Evolutionary conservation across 2,329 filamentous ascomycete species (phyloP).

Genomic region (Aspergillus vadensis): DNA sequence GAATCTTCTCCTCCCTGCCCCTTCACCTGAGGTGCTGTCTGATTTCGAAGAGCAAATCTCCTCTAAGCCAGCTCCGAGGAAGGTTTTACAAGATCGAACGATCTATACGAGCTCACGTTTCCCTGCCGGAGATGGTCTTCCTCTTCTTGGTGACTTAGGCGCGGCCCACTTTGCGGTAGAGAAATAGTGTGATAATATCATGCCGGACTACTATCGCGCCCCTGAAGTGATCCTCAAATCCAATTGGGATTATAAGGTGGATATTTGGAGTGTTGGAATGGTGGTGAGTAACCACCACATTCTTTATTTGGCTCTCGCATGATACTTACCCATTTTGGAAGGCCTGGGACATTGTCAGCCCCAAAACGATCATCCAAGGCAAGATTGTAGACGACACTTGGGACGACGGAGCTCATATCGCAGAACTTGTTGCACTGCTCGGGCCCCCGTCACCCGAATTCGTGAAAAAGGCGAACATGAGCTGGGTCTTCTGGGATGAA

Average conservation of each 20-base stretch:
- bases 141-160: constrained; percentile 5
- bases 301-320: background rate
- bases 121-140: constrained; percentile 4
- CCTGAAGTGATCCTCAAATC: constrained; percentile 45
- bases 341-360: constrained; percentile 8
- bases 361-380: constrained; percentile 10
- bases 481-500: constrained; percentile 26
- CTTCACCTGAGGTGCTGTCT: background rate
- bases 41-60: background rate
- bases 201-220: constrained; percentile 19
- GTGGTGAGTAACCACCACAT: constrained; percentile 38
- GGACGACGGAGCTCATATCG: constrained; percentile 25
- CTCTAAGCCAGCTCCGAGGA: background rate
- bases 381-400: constrained; percentile 22
- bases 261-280: constrained; percentile 51
- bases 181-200: constrained; percentile 23
- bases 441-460: constrained; percentile 20
- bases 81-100: constrained; percentile 7
- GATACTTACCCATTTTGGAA: background rate
- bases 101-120: constrained; percentile 6
- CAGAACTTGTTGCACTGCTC: constrained; percentile 26
- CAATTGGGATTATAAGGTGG: constrained; percentile 45
- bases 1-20: constrained; percentile 1
- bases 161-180: constrained; percentile 4
- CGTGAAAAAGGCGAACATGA: constrained; percentile 16